Conservation (phyloP, 805 yeast genomes). For the Candida boleticola region DNA sequence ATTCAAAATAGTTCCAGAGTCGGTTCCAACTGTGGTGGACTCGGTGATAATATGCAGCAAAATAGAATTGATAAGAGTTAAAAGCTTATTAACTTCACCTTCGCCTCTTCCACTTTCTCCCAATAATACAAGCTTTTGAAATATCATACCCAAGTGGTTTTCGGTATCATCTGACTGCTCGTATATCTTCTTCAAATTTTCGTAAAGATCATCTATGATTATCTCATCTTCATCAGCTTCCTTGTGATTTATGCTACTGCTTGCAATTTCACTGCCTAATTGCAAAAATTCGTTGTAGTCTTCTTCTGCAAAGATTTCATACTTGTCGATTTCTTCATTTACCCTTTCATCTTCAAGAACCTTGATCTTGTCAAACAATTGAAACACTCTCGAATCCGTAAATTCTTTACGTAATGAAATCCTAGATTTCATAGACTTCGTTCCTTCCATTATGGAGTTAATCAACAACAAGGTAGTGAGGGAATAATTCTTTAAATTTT, state of each 20-base stretch:
- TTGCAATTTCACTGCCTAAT: slow-evolving; percentile 1
- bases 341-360: slow-evolving; percentile 28
- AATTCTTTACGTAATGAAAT: slow-evolving; percentile 34
- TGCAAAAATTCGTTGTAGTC: slow-evolving; percentile 27
- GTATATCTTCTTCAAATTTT: slow-evolving; percentile 11
- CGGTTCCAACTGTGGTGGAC: slow-evolving; percentile 19
- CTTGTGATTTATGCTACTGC: background rate
- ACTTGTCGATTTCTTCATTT: slow-evolving; percentile 36
- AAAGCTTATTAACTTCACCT: slow-evolving; percentile 22
- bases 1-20: slow-evolving; percentile 26
- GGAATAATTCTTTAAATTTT: slow-evolving; percentile 29
- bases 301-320: slow-evolving; percentile 38
- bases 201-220: slow-evolving; percentile 13
- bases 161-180: slow-evolving; percentile 1
- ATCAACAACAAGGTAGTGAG: slow-evolving; percentile 36
- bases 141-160: slow-evolving; percentile 12
- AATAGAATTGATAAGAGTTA: slow-evolving; percentile 29
- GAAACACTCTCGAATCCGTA: slow-evolving; percentile 31
- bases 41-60: slow-evolving; percentile 30
- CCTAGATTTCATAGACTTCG: slow-evolving; percentile 25
- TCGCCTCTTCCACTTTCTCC: slow-evolving; percentile 23
- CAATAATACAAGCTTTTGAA: slow-evolving; percentile 24
- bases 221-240: slow-evolving; percentile 2
- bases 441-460: slow-evolving; percentile 30
- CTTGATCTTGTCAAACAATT: slow-evolving; percentile 34